Evolutionary conservation across 129 eudicot genomes (phyloP).

Genomic region (Centella asiatica): DNA sequence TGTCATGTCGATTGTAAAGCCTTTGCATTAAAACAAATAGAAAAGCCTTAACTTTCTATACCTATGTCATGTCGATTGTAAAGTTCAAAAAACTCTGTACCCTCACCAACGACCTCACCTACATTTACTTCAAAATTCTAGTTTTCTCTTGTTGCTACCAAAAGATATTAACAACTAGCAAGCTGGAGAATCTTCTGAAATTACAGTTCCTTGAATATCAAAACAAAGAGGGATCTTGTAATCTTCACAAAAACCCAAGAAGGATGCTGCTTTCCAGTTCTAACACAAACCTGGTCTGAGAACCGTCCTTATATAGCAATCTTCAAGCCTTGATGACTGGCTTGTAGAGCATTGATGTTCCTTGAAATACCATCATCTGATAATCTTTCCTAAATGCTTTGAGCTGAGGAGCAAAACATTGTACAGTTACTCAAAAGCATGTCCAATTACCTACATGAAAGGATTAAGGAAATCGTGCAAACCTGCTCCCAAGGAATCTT

Average conservation of each 20-base stretch:
- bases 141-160: constrained; percentile 10
- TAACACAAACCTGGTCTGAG: constrained; percentile 1
- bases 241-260: background rate
- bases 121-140: background rate
- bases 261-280: background rate
- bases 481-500: constrained; percentile 54
- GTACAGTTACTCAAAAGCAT: background rate
- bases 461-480: background rate
- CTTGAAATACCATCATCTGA: constrained; percentile 65
- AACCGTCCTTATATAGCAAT: background rate
- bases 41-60: background rate
- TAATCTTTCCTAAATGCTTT: constrained; percentile 34
- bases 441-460: background rate
- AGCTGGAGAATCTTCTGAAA: constrained; percentile 3
- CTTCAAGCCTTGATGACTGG: constrained; percentile 30
- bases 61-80: background rate
- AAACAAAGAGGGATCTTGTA: background rate
- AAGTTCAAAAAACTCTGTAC: background rate
- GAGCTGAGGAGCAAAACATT: constrained; percentile 32
- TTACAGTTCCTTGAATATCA: background rate
- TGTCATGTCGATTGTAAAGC: background rate
- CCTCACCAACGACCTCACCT: background rate
- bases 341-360: constrained; percentile 70
- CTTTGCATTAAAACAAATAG: too few relatives aligned
- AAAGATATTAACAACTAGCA: constrained; percentile 13